These are phyloP conservation scores for Dothiorella sarmentorum DNA, from an alignment of 2,329 filamentous ascomycete genomes.

Conservation along the genomic window DNA sequence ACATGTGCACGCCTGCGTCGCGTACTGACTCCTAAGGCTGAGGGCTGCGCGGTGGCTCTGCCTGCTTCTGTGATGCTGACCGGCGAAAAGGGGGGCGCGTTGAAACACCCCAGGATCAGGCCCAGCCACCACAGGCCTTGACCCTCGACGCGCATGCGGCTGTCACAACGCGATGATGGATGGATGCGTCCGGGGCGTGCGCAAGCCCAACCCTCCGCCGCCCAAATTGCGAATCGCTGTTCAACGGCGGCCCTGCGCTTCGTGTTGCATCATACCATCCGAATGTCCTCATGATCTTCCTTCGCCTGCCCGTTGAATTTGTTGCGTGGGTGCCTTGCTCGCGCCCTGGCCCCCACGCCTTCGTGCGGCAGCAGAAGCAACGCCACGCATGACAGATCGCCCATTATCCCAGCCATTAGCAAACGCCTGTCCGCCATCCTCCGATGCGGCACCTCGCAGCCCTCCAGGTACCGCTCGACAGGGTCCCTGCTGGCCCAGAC, in stretches of 20 bases:
- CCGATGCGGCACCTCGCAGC: slow-evolving; percentile 2
- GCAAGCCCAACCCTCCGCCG: neutral
- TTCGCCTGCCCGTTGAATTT: neutral
- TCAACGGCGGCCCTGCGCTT: neutral
- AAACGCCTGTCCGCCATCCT: slow-evolving; percentile 1
- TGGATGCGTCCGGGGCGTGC: neutral
- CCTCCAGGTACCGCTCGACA: neutral
- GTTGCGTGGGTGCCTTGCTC: neutral
- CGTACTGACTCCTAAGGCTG: slow-evolving; percentile 11
- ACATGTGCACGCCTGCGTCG: neutral
- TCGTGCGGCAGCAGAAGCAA: neutral
- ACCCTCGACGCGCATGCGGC: slow-evolving; percentile 9
- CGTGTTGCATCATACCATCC: slow-evolving; percentile 18
- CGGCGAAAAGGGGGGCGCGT: slow-evolving; percentile 11
- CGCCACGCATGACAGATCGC: slow-evolving; percentile 6
- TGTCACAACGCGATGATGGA: too few species aligned
- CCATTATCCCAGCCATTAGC: neutral
- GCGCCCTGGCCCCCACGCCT: slow-evolving; percentile 3
- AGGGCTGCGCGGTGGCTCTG: slow-evolving; percentile 8
- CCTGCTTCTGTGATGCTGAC: slow-evolving; percentile 8
- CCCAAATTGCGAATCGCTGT: slow-evolving; percentile 11
- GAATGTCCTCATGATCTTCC: slow-evolving; percentile 12
- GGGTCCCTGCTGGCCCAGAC: neutral
- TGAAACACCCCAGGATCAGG: slow-evolving; percentile 7
- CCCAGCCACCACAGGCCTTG: slow-evolving; percentile 4